Conservation (phyloP, 2,329 filamentous ascomycete genomes). For the Penicillium sp. region DNA sequence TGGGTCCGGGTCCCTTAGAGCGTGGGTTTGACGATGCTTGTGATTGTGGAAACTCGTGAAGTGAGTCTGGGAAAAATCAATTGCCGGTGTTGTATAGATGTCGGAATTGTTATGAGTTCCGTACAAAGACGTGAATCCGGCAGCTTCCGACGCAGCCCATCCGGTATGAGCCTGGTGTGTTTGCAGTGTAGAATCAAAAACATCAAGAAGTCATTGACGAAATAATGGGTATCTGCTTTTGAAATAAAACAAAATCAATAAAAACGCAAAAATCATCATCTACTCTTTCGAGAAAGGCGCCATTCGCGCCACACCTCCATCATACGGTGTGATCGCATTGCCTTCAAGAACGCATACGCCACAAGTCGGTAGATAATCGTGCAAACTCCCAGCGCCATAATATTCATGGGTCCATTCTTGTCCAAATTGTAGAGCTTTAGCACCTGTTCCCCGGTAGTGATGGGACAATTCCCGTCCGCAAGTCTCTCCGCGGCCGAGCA, state of each 20-base stretch:
- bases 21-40: no score
- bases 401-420: constrained; percentile 59
- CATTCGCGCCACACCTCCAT: constrained; percentile 25
- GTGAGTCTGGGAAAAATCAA: no score
- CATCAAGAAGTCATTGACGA: no score
- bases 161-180: no score
- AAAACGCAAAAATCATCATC: not conserved
- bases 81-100: no score
- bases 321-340: constrained; percentile 22
- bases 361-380: constrained; percentile 66
- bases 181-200: no score
- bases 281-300: constrained; percentile 11
- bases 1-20: no score
- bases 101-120: no score
- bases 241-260: no score
- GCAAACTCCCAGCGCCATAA: constrained; percentile 63
- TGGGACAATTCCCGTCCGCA: constrained; percentile 61
- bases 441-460: constrained; percentile 66
- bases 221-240: not conserved
- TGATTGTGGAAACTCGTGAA: no score
- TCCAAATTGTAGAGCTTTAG: constrained; percentile 67
- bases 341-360: constrained; percentile 37
- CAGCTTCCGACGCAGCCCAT: no score
- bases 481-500: constrained; percentile 63
- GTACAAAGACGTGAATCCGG: no score